Evolutionary conservation across 768 basidiomycete genomes (phyloP).

Genomic region (Pholiota microspora): DNA sequence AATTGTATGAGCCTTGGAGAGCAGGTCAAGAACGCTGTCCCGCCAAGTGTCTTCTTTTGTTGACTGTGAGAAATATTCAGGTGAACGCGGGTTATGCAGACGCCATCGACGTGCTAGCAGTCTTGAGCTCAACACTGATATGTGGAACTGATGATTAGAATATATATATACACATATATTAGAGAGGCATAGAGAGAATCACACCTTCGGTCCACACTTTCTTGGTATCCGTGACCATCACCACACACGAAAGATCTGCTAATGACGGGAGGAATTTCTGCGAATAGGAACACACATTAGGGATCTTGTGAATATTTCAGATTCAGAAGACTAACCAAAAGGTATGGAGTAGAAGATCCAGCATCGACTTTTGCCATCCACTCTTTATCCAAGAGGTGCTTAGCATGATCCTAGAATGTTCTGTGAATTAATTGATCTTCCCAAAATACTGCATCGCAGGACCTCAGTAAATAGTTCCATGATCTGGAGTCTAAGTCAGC

Average conservation of each 20-base stretch:
- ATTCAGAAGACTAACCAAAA: conserved; percentile 54
- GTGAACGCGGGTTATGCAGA: conserved; percentile 44
- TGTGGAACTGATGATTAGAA: background rate
- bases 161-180: background rate
- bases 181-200: too few species aligned
- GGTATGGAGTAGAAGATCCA: conserved; percentile 61
- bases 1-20: conserved; percentile 61
- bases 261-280: conserved; percentile 67
- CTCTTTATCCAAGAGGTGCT: conserved; percentile 59
- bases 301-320: conserved; percentile 3
- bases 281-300: conserved; percentile 9
- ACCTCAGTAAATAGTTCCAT: conserved; percentile 27
- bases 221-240: conserved; percentile 75
- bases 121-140: conserved; percentile 50
- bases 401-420: conserved; percentile 49
- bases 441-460: background rate
- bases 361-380: conserved; percentile 72
- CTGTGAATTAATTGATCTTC: background rate
- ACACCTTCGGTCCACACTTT: conserved; percentile 75
- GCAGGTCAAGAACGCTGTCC: conserved; percentile 46
- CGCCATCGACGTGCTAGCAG: conserved; percentile 73
- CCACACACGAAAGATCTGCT: conserved; percentile 53
- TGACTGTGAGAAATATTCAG: conserved; percentile 23
- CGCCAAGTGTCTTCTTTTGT: conserved; percentile 66
- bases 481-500: background rate